Evolutionary conservation across 106 monocot species (phyloP), one percentile per base, ranked within the genome.

Genomic region (Alisma plantagoaquatica): DNA sequence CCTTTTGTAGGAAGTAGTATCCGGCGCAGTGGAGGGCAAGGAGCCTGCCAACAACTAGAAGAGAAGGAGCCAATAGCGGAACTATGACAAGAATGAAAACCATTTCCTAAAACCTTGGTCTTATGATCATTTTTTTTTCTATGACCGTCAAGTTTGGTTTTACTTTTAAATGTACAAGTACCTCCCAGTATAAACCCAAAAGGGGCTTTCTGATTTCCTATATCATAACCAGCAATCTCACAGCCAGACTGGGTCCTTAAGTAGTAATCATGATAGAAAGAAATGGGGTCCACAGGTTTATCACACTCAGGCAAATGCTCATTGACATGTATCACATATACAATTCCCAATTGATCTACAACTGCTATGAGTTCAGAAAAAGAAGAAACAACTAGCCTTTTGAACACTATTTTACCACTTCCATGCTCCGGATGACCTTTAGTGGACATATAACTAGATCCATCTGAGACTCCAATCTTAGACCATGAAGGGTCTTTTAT

Each of bases 321-420:
- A 54, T 67, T 62, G 53, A 63, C 65, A 53, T 43, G 35, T 38
- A 72, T 32, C 31, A 84, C 46, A 69, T 84, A 94, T 30, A 88
- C 47, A 28, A 88, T 53, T 46, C 94, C 88, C 67, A 70, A 32
- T 38, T 81, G 73, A 69, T 94, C 84, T 54, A 81, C 26, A 43
- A 58, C 60, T 51, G 75, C 87, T 44, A 88, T 38, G 4, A 75
- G 42, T 38, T 50, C 59, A 54, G 77, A 84, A 64, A 61, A 46
- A 68, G 77, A 71, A 57, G 70, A 41, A 31, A 77, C 70, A 52
- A 88, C 51, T 31, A 94, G 70, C 57, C 47, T 80, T 58, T 32
- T 83, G 41, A 87, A 93, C 31, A 14, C 57, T 53, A 58, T 68
- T 50, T 50, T 66, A 44, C 29, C 22, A 43, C 21, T 46, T 49